Evolutionary conservation across 2,329 filamentous ascomycete species (phyloP), one percentile per base, ranked within the genome.

Genomic region (Pochonia chlamydosporia): DNA sequence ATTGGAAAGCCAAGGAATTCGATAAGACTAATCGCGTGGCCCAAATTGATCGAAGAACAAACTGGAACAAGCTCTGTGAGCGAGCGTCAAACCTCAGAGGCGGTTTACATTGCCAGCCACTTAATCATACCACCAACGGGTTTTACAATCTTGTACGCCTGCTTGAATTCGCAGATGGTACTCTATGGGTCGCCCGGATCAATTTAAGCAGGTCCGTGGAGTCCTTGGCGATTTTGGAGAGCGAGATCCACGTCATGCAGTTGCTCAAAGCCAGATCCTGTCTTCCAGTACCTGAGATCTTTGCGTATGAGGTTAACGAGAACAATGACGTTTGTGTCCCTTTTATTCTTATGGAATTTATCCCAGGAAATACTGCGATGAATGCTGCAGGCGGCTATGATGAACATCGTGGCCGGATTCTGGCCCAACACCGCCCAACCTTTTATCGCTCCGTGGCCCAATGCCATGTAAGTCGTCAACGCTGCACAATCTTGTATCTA

Each of bases 331-430:
- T 59, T 18, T 54, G 59, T 3, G 55, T 55, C 7, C 55, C 61
- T 4, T 64, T 59, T 46, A 58, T 62, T 5, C 48, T 66, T 20
- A 62, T 65, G 56, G 56, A 54, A 31, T 63, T 52, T 48, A 43
- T 59, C 40, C 60, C 53, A 42, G 63, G 58, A 44, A 60, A 55
- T 50, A 59, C 44, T 3, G 55, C 45, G 24, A 60, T 56, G 56
- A 59, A 55, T 54, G 46, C 51, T 11, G 35, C 36, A 8, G 53
- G 56, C 35, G 54, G 54, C 3, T 61, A 49, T 18, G 43, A 56
- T 4, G 42, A 49, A 16, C 54, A 59, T 35, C 40, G 35, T 23
- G 57, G 57, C 36, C 21, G 21, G n/a, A 59, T 56, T 8, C 55
- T 52, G 18, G n/a, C 23, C 10, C 31, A 40, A 28, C 42, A 43